Conservation (phyloP, 371 early-diverging fungal genomes). For the Syncephalastrum contaminatum region DNA sequence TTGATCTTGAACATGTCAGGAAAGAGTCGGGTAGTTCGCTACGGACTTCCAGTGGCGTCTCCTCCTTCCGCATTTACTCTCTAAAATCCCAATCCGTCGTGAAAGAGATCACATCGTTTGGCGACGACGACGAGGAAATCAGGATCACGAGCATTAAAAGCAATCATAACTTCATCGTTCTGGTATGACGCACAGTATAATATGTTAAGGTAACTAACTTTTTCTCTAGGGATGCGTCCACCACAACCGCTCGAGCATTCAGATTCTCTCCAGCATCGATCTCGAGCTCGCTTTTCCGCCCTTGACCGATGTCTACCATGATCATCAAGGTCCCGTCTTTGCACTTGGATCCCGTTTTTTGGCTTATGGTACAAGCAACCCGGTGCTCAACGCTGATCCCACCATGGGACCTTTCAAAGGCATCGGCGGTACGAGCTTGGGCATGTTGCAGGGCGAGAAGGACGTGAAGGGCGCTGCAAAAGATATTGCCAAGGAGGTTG, state of each 20-base stretch:
- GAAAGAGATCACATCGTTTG: constrained; percentile 30
- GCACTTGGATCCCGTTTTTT: constrained; percentile 61
- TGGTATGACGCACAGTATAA: constrained; percentile 33
- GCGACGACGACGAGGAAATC: constrained; percentile 35
- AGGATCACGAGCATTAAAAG: constrained; percentile 46
- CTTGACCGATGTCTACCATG: constrained; percentile 50
- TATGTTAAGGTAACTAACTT: neutral
- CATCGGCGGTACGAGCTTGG: constrained; percentile 29
- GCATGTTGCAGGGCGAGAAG: constrained; percentile 40
- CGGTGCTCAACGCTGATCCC: constrained; percentile 38
- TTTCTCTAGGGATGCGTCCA: constrained; percentile 26
- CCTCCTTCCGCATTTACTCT: constrained; percentile 39
- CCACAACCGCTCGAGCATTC: constrained; percentile 36
- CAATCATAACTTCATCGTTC: constrained; percentile 43
- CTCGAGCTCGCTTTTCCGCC: constrained; percentile 26
- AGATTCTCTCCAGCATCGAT: constrained; percentile 35
- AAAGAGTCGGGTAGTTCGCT: constrained; percentile 1
- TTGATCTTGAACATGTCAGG: constrained; percentile 5
- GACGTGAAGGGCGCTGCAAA: constrained; percentile 59
- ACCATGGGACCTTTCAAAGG: constrained; percentile 29
- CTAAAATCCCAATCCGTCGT: constrained; percentile 41
- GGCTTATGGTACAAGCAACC: constrained; percentile 60
- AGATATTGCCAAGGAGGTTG: constrained; percentile 70
- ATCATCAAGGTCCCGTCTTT: constrained; percentile 49
- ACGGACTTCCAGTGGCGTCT: neutral